Percentiles rank a stretch among this genome's conserved stretches.
phyloP scores from a whole-genome alignment of 2,329 filamentous ascomycete species.

The Xylariaceae sp. region DNA sequence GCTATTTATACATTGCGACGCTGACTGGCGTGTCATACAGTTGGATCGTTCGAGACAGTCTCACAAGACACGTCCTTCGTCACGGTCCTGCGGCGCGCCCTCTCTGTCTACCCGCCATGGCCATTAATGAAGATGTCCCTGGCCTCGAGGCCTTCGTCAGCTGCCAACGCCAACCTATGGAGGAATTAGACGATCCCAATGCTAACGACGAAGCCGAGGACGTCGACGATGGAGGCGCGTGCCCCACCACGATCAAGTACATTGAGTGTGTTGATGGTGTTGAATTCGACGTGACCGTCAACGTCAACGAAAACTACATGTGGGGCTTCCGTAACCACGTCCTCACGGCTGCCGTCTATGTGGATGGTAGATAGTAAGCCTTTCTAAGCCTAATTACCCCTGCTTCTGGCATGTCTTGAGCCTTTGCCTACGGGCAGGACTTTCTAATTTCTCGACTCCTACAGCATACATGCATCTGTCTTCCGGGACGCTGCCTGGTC shows the following conservation, averaged over 20 bases:
- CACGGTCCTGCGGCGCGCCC: background rate
- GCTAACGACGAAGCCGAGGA: slow-evolving; percentile 11
- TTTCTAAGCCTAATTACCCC: slow-evolving; percentile 1
- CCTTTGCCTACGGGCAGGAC: background rate
- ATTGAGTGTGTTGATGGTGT: slow-evolving; percentile 31
- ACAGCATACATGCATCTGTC: background rate
- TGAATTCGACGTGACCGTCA: slow-evolving; percentile 25
- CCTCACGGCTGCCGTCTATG: slow-evolving; percentile 14
- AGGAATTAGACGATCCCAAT: slow-evolving; percentile 29
- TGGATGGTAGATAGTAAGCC: slow-evolving; percentile 24
- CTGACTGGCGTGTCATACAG: too few relatives aligned
- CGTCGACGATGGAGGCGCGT: background rate
- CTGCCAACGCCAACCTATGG: slow-evolving; percentile 17
- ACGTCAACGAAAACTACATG: slow-evolving; percentile 21
- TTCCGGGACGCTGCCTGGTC: background rate
- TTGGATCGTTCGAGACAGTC: too few relatives aligned
- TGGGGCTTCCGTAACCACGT: slow-evolving; percentile 27
- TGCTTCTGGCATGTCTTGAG: background rate
- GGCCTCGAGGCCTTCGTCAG: slow-evolving; percentile 27
- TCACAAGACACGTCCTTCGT: background rate
- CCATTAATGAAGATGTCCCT: slow-evolving; percentile 27
- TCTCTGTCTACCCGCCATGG: slow-evolving; percentile 19
- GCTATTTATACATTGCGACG: too few relatives aligned
- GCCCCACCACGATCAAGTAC: slow-evolving; percentile 26
- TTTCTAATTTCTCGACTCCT: background rate